A percentile compares a stretch with the other conserved stretches of the same genome.
These are phyloP conservation scores for Vitis rupestris DNA, from an alignment of 164 flowering plant genomes.

Conservation along the genomic window DNA sequence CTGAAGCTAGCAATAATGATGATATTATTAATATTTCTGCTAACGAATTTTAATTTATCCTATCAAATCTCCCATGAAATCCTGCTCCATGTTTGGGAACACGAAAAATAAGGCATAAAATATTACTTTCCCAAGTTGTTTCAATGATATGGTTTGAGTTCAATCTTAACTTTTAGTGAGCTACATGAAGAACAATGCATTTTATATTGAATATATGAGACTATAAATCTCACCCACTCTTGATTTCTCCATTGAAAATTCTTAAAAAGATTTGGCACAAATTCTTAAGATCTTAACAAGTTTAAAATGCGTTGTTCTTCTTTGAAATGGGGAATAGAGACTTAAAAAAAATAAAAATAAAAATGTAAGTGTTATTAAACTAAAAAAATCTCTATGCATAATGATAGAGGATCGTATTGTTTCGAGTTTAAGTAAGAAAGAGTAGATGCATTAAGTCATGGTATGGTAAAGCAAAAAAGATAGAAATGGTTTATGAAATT, in stretches of 20 bases:
- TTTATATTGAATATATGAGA: not conserved
- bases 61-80: conserved; percentile 1
- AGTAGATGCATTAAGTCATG: too few species aligned
- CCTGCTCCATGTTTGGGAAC: conserved; percentile 3
- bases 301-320: not conserved
- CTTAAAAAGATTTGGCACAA: not conserved
- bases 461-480: too few species aligned
- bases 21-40: not conserved
- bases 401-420: too few species aligned
- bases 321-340: too few species aligned
- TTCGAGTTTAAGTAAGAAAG: too few species aligned
- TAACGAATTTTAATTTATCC: not conserved
- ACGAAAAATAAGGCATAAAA: not conserved
- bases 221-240: conserved; percentile 6
- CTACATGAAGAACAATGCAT: conserved; percentile 1
- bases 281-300: not conserved
- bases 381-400: too few species aligned
- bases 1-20: not conserved
- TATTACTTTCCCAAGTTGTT: not conserved
- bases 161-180: not conserved
- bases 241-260: conserved; percentile 2
- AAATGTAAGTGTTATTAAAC: too few species aligned
- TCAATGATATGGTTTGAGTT: conserved; percentile 1
- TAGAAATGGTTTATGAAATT: too few species aligned
- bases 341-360: too few species aligned